A percentile compares a stretch with the other conserved stretches of the same genome.
Evolutionary conservation across 148 eudicot species (phyloP).

Genomic region (Fagopyrum tataricum): DNA sequence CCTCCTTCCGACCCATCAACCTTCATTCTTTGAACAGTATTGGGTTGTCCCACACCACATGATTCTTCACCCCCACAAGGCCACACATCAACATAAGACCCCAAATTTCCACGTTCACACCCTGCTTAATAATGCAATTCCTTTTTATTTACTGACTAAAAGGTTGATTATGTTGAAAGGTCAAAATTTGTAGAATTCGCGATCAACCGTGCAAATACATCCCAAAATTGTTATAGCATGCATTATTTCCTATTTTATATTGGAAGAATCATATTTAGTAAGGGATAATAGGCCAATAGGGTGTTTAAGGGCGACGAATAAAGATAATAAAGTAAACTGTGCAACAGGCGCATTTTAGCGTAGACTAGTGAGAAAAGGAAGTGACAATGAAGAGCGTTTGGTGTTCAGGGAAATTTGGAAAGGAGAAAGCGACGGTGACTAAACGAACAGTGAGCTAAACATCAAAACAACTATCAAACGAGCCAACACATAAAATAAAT

Average conservation of each 20-base stretch:
- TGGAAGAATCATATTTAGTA: no score
- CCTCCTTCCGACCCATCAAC: slow-evolving; percentile 6
- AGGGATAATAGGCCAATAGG: neutral
- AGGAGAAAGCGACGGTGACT: neutral
- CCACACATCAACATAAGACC: neutral
- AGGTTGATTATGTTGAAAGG: neutral
- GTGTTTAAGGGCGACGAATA: neutral
- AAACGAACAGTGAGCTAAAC: neutral
- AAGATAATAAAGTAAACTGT: neutral
- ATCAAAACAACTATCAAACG: neutral
- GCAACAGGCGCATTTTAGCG: neutral
- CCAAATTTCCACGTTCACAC: slow-evolving; percentile 6
- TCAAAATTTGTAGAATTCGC: neutral
- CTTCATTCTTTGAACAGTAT: neutral
- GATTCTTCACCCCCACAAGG: neutral
- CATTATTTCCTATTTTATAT: no score
- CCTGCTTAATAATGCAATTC: neutral
- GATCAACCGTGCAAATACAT: neutral
- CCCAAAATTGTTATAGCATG: neutral
- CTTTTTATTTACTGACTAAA: neutral
- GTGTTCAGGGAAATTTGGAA: neutral
- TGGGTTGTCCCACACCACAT: slow-evolving; percentile 7
- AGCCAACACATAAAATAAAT: neutral
- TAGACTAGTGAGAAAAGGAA: slow-evolving; percentile 4
- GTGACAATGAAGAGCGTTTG: neutral